Evolutionary conservation across 31 red algal genomes (phyloP).

Genomic region (Bonnemaisonia californica): DNA sequence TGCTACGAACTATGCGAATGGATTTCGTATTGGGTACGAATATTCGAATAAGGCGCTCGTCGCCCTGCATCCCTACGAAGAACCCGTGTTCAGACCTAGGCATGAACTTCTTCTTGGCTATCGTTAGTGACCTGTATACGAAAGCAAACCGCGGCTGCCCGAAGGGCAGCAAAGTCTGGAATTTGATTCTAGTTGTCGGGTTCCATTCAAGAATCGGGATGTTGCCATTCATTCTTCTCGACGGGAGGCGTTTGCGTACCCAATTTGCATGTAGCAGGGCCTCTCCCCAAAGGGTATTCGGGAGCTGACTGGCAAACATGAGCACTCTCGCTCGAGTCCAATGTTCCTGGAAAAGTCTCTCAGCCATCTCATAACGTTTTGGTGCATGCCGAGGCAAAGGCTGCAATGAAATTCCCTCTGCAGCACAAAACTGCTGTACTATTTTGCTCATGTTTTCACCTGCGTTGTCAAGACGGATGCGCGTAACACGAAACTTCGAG

Average conservation of each 20-base stretch:
- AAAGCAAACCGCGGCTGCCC: constrained; percentile 1
- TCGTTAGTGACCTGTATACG: neutral
- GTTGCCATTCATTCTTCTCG: neutral
- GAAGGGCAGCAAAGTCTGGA: neutral
- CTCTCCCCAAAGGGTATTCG: constrained; percentile 2
- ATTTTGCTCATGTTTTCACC: neutral
- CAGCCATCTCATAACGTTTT: constrained; percentile 10
- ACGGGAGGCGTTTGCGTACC: constrained; percentile 18
- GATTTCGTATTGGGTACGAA: neutral
- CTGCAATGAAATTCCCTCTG: neutral
- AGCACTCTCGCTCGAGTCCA: neutral
- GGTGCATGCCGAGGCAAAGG: neutral
- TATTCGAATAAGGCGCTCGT: constrained; percentile 1
- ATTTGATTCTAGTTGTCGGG: neutral
- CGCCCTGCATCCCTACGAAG: constrained; percentile 29
- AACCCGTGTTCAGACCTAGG: neutral
- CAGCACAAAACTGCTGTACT: neutral
- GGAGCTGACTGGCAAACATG: neutral
- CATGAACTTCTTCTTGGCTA: constrained; percentile 2
- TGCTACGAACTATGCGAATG: neutral
- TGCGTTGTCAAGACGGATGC: neutral
- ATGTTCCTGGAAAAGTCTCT: constrained; percentile 3
- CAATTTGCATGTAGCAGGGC: constrained; percentile 27
- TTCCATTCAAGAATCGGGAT: constrained; percentile 2
- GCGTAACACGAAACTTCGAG: neutral